phyloP scores from a whole-genome alignment of 192 early-diverging fungal species.

The Backusella sp. region DNA sequence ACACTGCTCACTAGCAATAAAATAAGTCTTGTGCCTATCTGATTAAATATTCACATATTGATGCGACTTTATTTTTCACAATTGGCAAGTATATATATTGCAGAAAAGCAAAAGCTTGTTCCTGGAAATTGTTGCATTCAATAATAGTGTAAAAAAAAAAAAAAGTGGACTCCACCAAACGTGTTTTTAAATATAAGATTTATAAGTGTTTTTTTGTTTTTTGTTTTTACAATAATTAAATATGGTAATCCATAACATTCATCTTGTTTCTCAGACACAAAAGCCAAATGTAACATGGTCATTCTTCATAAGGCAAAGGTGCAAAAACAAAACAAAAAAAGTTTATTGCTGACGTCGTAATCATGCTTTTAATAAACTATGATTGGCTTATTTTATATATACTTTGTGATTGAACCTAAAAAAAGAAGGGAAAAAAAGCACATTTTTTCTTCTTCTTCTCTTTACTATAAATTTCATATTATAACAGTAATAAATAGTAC shows the following conservation, averaged over 20 bases:
- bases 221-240: neutral
- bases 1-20: too few species aligned
- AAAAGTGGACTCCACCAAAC: too few species aligned
- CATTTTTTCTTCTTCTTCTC: neutral
- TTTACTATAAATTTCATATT: neutral
- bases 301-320: neutral
- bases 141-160: neutral
- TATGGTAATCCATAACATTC: neutral
- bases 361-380: neutral
- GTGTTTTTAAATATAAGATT: neutral
- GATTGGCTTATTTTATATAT: conserved; percentile 2
- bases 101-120: neutral
- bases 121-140: neutral
- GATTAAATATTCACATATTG: too few species aligned
- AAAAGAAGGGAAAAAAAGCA: neutral
- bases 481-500: too few species aligned
- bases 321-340: neutral
- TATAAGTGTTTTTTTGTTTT: neutral
- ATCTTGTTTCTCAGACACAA: neutral
- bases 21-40: too few species aligned
- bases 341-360: conserved; percentile 7
- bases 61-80: too few species aligned
- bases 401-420: neutral
- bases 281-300: neutral
- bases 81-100: neutral